Evolutionary conservation across 805 yeast genomes (phyloP), one percentile per base, ranked within the genome.

Genomic region (Lipomyces sp.): DNA sequence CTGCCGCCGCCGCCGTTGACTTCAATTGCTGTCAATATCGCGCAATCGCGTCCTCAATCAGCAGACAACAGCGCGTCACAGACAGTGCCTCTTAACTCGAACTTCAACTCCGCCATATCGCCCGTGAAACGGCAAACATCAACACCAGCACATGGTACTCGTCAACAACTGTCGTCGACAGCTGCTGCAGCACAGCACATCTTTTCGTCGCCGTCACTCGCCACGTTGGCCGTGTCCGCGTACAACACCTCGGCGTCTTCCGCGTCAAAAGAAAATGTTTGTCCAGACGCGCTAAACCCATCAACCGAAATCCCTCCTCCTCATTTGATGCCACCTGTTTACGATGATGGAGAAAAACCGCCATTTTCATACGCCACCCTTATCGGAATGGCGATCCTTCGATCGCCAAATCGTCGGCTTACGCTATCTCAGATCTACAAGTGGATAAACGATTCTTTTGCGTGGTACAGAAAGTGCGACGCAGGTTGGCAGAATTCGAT

Each of bases 401-500:
- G 95, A 67, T 87, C 96, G n/a, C 87, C 88, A 0, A 83, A 81
- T 15, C 83, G 89, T 57, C 88, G 88, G 69, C 82, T 92, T 53
- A 90, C 96, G 2, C 78, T 90, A 62, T 84, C 95, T 0, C 97
- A 92, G 74, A 95, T 94, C 53, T 94, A 94, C 80, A 83, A 82
- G 72, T 94, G 99, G 99, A 95, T 94, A 55, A 86, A 95, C 7
- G 87, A 86, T 56, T 89, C 96, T 48, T 94, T 93, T 77, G 85
- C 83, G 69, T 94, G 88, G 76, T 95, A 95, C 78, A 86, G 87
- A 70, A 86, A 85, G 69, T 89, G 90, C 66, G 97, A 92, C 72
- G 89, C 91, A 10, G 97, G 98, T 34, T 94, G 99, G 99, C 98
- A 94, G 78, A 94, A 94, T 79, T 93, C 97, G 42, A 95, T 94